Base-by-base conservation (phyloP, 2,329 filamentous ascomycete species). In the Blastomyces parvus region DNA sequence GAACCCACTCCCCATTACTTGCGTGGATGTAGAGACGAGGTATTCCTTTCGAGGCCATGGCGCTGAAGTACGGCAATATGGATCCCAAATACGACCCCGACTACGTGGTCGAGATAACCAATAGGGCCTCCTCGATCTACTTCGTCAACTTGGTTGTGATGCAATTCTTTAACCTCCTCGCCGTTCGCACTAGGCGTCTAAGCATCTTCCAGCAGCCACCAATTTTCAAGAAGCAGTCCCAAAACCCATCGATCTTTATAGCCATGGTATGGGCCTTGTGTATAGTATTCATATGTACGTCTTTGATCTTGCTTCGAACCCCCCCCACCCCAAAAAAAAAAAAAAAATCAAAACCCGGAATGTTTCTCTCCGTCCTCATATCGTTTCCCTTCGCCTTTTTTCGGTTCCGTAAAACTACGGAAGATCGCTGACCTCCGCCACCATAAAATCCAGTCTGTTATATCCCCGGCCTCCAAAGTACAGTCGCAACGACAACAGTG, bases 131-230 rank as follows among this genome's bases (percentile, higher is more conserved):
- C 46, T 88, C 86, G 19, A 86, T 93, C 64, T 92, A 92, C 74
- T 92, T 92, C 69, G 83, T 91, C 67, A 92, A 87, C 64, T 78
- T 93, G 27, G 89, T 93, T 1, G 86, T 92, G 59, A 90, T 92
- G 88, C 84, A 78, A 73, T 81, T 72, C 57, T 91, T 91, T 79
- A 90, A 88, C 71, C 79, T 91, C 3, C 82, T 91, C 70, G 85
- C 86, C 1, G 81, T 89, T 5, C 81, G 88, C 19, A 92, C 85
- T 1, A 80, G 86, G 0, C 80, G 84, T 0, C 79, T 88, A 27
- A 84, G 83, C 62, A 83, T 92, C 66, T 86, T 92, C 73, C 86
- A 90, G 70, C 88, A 91, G 68, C 85, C 86, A 2, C 88, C 88
- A 0, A 66, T 83, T 8, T 86, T 88, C 73, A 88, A 88, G 72